These are phyloP conservation scores for Colletotrichum sp. DNA, from an alignment of 2,329 filamentous ascomycete species.

Conservation along the genomic window DNA sequence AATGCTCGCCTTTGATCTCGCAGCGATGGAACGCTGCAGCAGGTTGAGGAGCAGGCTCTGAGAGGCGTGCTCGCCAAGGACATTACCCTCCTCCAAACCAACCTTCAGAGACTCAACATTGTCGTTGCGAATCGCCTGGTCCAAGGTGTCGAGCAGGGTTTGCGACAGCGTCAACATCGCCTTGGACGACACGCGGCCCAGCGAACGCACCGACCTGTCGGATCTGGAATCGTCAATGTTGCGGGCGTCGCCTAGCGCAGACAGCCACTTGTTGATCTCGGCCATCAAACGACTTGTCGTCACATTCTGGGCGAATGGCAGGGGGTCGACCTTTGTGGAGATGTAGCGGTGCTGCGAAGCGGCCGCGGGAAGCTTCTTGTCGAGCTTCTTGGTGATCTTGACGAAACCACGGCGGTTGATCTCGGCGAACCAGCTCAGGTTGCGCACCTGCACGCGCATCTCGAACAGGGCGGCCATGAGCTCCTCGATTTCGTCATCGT, in stretches of 20 bases:
- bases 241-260: constrained; percentile 78
- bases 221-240: constrained; percentile 77
- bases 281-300: constrained; percentile 52
- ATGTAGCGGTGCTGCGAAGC: constrained; percentile 86
- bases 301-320: constrained; percentile 81
- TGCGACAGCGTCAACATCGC: constrained; percentile 75
- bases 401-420: constrained; percentile 94
- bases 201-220: constrained; percentile 74
- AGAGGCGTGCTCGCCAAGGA: constrained; percentile 57
- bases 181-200: constrained; percentile 78
- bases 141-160: constrained; percentile 71
- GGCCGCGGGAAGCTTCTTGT: constrained; percentile 85
- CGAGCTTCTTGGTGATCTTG: constrained; percentile 98
- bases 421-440: constrained; percentile 97
- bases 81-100: constrained; percentile 60
- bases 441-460: constrained; percentile 83
- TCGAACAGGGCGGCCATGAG: constrained; percentile 89
- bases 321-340: constrained; percentile 86
- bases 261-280: constrained; percentile 91
- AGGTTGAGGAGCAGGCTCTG: constrained; percentile 80
- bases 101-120: constrained; percentile 61
- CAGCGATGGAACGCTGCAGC: constrained; percentile 77
- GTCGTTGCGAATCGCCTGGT: constrained; percentile 74
- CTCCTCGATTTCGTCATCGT: constrained; percentile 90
- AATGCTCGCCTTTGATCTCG: constrained; percentile 72